These are phyloP conservation scores for Fusarium mundagurra DNA, from an alignment of 2,329 filamentous ascomycete genomes.

Conservation along the genomic window DNA sequence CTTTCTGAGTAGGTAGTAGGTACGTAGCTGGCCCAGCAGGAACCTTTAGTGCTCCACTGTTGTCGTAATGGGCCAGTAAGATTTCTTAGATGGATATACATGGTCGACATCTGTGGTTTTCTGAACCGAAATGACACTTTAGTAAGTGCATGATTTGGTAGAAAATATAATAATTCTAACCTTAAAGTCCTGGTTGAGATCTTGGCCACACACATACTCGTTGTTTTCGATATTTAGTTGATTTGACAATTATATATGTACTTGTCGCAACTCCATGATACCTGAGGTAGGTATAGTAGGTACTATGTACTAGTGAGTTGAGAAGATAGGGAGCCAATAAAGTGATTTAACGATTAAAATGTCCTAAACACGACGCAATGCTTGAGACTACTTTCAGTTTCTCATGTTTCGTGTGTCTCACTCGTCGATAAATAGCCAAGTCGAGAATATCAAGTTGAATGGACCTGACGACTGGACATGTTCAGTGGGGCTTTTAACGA, in stretches of 20 bases:
- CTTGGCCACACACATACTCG: neutral
- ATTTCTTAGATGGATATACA: constrained; percentile 22
- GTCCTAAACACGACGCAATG: neutral
- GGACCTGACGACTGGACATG: neutral
- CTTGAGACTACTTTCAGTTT: neutral
- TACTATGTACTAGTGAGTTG: neutral
- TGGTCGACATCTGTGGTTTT: neutral
- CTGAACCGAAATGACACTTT: neutral
- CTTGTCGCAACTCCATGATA: neutral
- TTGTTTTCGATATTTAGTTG: neutral
- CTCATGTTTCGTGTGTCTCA: neutral
- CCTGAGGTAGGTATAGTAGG: no score
- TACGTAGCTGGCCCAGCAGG: neutral
- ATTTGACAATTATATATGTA: neutral
- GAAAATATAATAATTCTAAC: neutral
- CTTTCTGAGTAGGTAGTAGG: neutral
- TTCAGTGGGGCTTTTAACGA: constrained; percentile 8
- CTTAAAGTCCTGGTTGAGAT: neutral
- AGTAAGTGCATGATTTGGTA: neutral
- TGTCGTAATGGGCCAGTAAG: neutral
- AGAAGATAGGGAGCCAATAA: neutral
- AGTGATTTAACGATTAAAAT: no score
- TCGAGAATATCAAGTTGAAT: neutral
- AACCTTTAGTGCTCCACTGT: constrained; percentile 23
- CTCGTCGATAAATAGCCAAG: neutral